phyloP scores from a whole-genome alignment of 2,329 filamentous ascomycete species.

The Alternaria novae-zelandiae region DNA sequence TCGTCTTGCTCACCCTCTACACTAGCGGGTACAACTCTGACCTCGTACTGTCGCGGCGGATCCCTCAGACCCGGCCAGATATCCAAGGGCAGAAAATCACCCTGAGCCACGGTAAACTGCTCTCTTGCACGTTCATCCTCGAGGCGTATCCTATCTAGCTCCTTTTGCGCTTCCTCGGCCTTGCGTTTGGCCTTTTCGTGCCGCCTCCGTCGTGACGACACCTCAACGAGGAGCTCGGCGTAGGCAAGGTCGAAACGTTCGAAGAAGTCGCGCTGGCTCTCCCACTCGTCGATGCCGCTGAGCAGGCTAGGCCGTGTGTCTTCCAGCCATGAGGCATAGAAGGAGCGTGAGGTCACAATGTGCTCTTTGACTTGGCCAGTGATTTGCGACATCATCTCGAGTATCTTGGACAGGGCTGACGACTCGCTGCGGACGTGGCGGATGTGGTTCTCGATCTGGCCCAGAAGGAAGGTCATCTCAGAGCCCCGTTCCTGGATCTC shows the following conservation, averaged over 20 bases:
- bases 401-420: slow-evolving; percentile 65
- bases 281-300: slow-evolving; percentile 73
- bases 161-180: slow-evolving; percentile 77
- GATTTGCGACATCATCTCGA: slow-evolving; percentile 71
- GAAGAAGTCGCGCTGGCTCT: slow-evolving; percentile 80
- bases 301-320: slow-evolving; percentile 76
- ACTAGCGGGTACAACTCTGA: slow-evolving; percentile 28
- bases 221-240: slow-evolving; percentile 82
- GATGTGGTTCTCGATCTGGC: slow-evolving; percentile 68
- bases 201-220: slow-evolving; percentile 73
- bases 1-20: slow-evolving; percentile 24
- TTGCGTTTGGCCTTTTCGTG: slow-evolving; percentile 77
- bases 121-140: slow-evolving; percentile 76
- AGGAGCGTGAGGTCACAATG: slow-evolving; percentile 68
- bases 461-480: slow-evolving; percentile 77
- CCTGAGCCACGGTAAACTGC: slow-evolving; percentile 79
- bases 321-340: slow-evolving; percentile 68
- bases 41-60: slow-evolving; percentile 44
- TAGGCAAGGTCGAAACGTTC: slow-evolving; percentile 86
- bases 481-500: slow-evolving; percentile 76
- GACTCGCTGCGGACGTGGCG: slow-evolving; percentile 63
- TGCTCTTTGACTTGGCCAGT: slow-evolving; percentile 70
- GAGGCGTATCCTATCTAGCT: slow-evolving; percentile 76
- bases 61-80: slow-evolving; percentile 72
- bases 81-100: slow-evolving; percentile 85